Percentiles rank a stretch among this genome's conserved stretches.
Evolutionary conservation across 331 rosid species (phyloP).

Genomic region (Malus hybrid): DNA sequence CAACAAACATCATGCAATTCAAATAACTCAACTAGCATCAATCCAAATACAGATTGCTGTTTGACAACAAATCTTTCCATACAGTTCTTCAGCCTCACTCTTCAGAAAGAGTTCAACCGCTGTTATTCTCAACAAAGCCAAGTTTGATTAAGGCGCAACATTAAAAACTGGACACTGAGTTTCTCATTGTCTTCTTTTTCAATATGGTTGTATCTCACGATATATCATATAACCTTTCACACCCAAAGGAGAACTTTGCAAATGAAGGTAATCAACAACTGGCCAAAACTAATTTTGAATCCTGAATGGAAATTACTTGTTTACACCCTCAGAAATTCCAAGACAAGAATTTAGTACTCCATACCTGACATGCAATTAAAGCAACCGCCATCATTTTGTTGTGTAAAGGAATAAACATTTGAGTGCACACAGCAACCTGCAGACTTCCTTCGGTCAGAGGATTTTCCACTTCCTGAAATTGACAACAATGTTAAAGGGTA

Average conservation of each 20-base stretch:
- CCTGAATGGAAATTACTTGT: background rate
- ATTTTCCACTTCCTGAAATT: conserved; percentile 50
- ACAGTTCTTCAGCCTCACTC: background rate
- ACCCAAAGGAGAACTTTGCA: background rate
- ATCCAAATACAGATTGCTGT: background rate
- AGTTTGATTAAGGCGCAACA: background rate
- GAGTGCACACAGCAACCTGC: conserved; percentile 45
- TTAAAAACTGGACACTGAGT: background rate
- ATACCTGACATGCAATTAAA: conserved; percentile 67
- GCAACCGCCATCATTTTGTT: conserved; percentile 54
- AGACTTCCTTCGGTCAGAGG: conserved; percentile 44
- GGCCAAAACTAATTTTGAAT: background rate
- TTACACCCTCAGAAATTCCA: background rate
- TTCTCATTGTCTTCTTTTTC: background rate
- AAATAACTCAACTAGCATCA: background rate
- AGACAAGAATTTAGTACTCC: conserved; percentile 8
- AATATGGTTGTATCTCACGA: background rate
- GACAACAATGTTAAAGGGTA: conserved; percentile 11
- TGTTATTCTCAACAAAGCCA: background rate
- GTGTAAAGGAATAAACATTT: conserved; percentile 46
- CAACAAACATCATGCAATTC: background rate
- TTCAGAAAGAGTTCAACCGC: background rate
- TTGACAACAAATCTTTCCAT: background rate
- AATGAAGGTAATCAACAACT: background rate
- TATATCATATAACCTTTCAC: background rate